Percentiles rank a stretch among this genome's conserved stretches.
phyloP scores from a whole-genome alignment of 306 rosid species.

The Rubus idaeus region DNA sequence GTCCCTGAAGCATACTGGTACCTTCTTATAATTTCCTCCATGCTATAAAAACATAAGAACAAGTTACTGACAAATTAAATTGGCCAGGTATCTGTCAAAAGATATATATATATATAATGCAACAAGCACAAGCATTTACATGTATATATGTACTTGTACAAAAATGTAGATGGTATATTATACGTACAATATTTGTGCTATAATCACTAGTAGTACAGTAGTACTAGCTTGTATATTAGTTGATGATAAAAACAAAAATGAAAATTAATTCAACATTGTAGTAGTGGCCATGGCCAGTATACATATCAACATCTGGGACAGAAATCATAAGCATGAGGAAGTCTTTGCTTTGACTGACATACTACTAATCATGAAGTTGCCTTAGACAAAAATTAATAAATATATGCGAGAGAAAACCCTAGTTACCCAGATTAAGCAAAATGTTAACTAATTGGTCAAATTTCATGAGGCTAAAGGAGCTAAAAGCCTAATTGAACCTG shows the following conservation, averaged over 20 bases:
- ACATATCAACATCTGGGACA: neutral
- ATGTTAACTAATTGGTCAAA: neutral
- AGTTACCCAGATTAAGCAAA: neutral
- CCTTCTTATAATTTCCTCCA: constrained; percentile 70
- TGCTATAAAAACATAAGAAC: constrained; percentile 32
- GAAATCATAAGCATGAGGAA: neutral
- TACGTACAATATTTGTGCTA: neutral
- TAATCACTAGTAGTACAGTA: neutral
- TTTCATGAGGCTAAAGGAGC: neutral
- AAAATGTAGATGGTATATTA: neutral
- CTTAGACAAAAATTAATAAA: neutral
- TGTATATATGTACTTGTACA: neutral
- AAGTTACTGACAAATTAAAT: neutral
- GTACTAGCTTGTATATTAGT: neutral
- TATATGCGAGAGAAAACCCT: neutral
- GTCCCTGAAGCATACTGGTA: constrained; percentile 50
- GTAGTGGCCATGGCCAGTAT: neutral
- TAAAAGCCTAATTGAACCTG: neutral
- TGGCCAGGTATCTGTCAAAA: neutral
- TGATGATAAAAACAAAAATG: neutral
- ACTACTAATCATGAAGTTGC: neutral
- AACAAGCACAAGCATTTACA: no score
- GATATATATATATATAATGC: neutral
- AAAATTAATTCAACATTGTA: neutral
- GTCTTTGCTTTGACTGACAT: constrained; percentile 5